phyloP scores from a whole-genome alignment of 1,284 basidiomycete genomes.

The Cystobasidium slooffiae region DNA sequence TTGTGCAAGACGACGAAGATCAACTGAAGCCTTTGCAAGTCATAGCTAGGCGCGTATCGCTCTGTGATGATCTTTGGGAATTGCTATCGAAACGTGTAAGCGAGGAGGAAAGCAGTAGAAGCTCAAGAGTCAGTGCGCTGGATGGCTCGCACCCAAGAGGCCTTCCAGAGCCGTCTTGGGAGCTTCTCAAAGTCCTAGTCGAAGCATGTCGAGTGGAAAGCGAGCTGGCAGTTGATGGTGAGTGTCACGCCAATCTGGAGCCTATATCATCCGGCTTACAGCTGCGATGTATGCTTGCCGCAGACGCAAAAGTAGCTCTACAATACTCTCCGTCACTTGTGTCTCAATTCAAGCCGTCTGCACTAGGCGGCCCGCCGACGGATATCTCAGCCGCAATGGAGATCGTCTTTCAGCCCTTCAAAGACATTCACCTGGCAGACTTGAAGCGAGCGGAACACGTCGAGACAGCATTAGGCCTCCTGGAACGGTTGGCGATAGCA shows the following conservation, averaged over 20 bases:
- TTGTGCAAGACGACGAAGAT: conserved; percentile 23
- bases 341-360: conserved; percentile 25
- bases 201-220: conserved; percentile 30
- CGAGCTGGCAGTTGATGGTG: background rate
- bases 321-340: conserved; percentile 23
- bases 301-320: background rate
- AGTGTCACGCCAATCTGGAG: background rate
- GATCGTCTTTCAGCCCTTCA: conserved; percentile 30
- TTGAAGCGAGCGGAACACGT: conserved; percentile 5
- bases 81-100: background rate
- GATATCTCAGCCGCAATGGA: conserved; percentile 12
- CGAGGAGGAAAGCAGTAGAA: background rate
- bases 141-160: too few species aligned
- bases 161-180: conserved; percentile 10
- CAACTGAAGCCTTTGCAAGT: conserved; percentile 6
- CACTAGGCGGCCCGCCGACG: conserved; percentile 1
- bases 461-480: conserved; percentile 1
- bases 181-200: conserved; percentile 18
- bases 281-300: background rate
- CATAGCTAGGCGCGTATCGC: conserved; percentile 7
- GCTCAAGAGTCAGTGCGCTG: background rate
- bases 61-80: conserved; percentile 22
- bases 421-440: background rate
- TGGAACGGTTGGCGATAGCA: background rate
- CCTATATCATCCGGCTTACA: background rate